Conservation (phyloP, 164 flowering plant species). For the Sedum album region DNA sequence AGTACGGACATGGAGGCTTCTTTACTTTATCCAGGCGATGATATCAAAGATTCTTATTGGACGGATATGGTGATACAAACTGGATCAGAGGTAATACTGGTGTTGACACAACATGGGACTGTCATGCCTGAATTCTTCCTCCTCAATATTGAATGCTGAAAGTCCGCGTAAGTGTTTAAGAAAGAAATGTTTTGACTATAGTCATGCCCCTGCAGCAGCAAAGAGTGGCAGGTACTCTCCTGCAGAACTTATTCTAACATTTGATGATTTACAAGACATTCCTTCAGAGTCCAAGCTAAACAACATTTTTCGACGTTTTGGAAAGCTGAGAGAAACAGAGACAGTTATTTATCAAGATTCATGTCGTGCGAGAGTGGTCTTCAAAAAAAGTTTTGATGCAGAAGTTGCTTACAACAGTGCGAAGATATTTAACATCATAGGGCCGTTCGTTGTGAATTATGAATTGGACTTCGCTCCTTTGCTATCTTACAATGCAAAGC, state of each 20-base stretch:
- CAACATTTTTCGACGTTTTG: conserved; percentile 64
- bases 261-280: conserved; percentile 43
- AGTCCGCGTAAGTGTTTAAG: conserved; percentile 14
- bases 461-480: conserved; percentile 40
- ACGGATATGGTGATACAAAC: no score
- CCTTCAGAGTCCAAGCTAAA: conserved; percentile 57
- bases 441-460: conserved; percentile 63
- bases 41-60: conserved; percentile 52
- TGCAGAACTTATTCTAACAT: conserved; percentile 55
- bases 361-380: conserved; percentile 67
- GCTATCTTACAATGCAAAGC: conserved; percentile 14
- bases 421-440: conserved; percentile 61
- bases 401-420: conserved; percentile 81
- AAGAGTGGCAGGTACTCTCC: conserved; percentile 28
- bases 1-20: conserved; percentile 20
- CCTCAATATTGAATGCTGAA: conserved; percentile 13
- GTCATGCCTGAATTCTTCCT: no score
- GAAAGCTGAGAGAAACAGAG: conserved; percentile 57
- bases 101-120: no score
- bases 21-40: conserved; percentile 38
- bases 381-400: conserved; percentile 61
- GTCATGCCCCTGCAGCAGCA: conserved; percentile 18
- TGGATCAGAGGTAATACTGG: conserved; percentile 32
- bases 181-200: conserved; percentile 26
- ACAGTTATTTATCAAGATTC: conserved; percentile 58